Evolutionary conservation across 2,329 filamentous ascomycete genomes (phyloP), one percentile per base, ranked within the genome.

Genomic region (Cordyceps farinosa): DNA sequence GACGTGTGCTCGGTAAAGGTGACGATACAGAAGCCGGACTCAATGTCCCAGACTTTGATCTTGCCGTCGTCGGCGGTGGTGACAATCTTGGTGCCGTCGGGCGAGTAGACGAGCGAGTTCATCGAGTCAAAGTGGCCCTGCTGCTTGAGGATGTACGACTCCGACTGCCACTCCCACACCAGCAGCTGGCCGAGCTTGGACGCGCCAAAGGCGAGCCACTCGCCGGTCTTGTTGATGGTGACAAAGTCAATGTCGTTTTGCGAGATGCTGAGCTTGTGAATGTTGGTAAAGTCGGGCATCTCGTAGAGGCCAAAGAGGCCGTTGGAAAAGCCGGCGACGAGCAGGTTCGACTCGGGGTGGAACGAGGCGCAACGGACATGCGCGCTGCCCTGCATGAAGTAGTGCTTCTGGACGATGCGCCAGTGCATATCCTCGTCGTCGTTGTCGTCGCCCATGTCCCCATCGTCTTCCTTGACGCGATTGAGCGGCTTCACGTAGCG

Each of bases 151-250:
- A 99, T 96, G 75, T 99, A 99, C 6, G 94, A 98, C 76, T 99
- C 96, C 0, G 95, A 99, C 74, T 98, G 94, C 93, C 96, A 99
- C 75, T 99, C 95, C 95, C 95, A 99, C 4, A 99, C 95, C 4
- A 99, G 80, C n/a, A 99, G 82, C 73, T 99, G 95, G 0, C 96
- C 96, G 5, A 97, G 83, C 70, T 96, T 96, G 2, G 95, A 96
- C 0, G 96, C 95, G 15, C 94, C 95, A 74, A 99, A 97, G 0
- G 96, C 96, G 29, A 99, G 80, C 95, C 95, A 99, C 78, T 98
- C 94, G 59, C 95, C 95, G 38, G 89, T 91, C 74, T 91, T 90
- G 78, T 98, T 99, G 72, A 97, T 92, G 0, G 92, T 91, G 62
- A 98, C 91, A 70, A 90, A 92, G 73, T 98, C 94, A 66, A 99